phyloP scores from a whole-genome alignment of 2,329 filamentous ascomycete species.

The Sphaerostilbella broomeana region DNA sequence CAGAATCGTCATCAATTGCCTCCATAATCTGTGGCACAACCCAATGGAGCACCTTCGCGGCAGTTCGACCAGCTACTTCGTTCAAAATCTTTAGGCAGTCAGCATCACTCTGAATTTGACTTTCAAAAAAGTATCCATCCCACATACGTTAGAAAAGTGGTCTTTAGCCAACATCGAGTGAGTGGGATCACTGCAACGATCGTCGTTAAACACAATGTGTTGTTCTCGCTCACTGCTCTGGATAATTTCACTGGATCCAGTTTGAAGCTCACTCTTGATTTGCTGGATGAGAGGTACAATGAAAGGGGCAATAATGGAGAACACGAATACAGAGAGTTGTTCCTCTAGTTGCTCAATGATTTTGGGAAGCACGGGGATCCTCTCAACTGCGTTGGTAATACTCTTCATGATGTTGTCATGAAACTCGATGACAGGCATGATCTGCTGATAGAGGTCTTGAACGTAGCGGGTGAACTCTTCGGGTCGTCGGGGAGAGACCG shows the following conservation, averaged over 20 bases:
- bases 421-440: slow-evolving; percentile 86
- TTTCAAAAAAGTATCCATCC: too few relatives aligned
- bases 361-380: slow-evolving; percentile 78
- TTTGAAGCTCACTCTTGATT: slow-evolving; percentile 79
- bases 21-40: slow-evolving; percentile 83
- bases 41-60: slow-evolving; percentile 74
- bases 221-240: slow-evolving; percentile 78
- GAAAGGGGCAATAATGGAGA: slow-evolving; percentile 84
- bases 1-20: slow-evolving; percentile 72
- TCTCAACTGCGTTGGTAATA: slow-evolving; percentile 72
- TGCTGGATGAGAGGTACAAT: slow-evolving; percentile 79
- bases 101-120: too few relatives aligned
- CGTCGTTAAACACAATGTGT: slow-evolving; percentile 77
- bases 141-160: slow-evolving; percentile 74
- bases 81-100: slow-evolving; percentile 69
- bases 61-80: slow-evolving; percentile 77
- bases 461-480: slow-evolving; percentile 80
- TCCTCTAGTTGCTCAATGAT: slow-evolving; percentile 82
- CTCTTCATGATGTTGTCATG: slow-evolving; percentile 81
- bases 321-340: slow-evolving; percentile 82
- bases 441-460: slow-evolving; percentile 64
- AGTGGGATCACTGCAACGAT: slow-evolving; percentile 71
- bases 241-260: slow-evolving; percentile 82
- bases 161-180: slow-evolving; percentile 96
- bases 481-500: slow-evolving; percentile 69